Percentiles rank a stretch among this genome's conserved stretches.
phyloP scores from a whole-genome alignment of 306 rosid genomes.

The Quercus rubra region DNA sequence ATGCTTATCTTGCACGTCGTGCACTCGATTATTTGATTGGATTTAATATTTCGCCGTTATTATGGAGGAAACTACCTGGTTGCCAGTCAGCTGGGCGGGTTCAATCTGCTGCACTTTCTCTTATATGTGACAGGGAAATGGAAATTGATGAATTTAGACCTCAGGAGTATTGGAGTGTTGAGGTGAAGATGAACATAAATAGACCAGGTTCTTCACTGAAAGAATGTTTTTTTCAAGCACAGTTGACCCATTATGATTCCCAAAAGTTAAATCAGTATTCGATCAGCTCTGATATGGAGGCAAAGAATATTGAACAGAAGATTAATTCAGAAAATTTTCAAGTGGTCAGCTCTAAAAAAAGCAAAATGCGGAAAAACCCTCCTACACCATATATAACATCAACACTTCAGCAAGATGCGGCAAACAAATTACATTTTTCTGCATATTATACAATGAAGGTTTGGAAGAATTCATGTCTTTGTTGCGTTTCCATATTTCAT shows the following conservation, averaged over 20 bases:
- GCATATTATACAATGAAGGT: conserved; percentile 87
- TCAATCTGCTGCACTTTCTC: conserved; percentile 97
- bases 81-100: conserved; percentile 98
- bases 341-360: conserved; percentile 54
- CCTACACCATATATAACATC: conserved; percentile 94
- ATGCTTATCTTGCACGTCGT: conserved; percentile 93
- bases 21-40: conserved; percentile 99
- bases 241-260: conserved; percentile 69
- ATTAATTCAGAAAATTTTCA: conserved; percentile 47
- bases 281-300: conserved; percentile 55
- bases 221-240: conserved; percentile 47
- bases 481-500: conserved; percentile 8
- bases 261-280: conserved; percentile 73
- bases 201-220: conserved; percentile 22
- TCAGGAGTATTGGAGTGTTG: conserved; percentile 77
- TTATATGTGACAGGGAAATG: conserved; percentile 89
- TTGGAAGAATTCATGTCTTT: conserved; percentile 16
- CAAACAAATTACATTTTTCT: conserved; percentile 68
- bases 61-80: conserved; percentile 98
- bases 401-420: conserved; percentile 98
- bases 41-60: conserved; percentile 86
- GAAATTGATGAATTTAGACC: conserved; percentile 82
- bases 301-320: conserved; percentile 48
- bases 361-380: conserved; percentile 69
- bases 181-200: conserved; percentile 41